Base-by-base conservation (phyloP, 148 eudicot species). In the Heliosperma pusillum region DNA sequence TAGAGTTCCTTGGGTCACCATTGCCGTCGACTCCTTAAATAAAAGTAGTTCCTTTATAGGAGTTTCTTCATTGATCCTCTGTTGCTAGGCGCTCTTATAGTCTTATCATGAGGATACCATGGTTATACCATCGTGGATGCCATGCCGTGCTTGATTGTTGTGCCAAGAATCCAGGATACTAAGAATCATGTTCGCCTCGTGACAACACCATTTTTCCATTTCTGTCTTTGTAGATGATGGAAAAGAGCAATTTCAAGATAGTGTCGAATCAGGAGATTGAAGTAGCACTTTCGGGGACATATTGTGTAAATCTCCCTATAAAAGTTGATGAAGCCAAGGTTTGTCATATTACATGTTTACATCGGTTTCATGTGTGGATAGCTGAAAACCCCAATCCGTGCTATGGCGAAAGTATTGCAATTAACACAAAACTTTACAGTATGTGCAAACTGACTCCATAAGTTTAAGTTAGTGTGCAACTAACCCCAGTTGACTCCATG, bases 311-410 rank as follows among this genome's bases (percentile, higher is more conserved):
- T 85, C 93, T 93, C 74, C 95, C 98, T 15, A 89, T 93, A 50
- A 76, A 83, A 81, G 98, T 93, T 29, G 95, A 93, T 80, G 98
- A 93, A 81, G 73, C 89, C 50, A 91, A 89, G 93, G 98, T 90
- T 69, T 57, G 71, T 40, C 13, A 16, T 56, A 1, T 12, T 36
- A 36, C 42, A 36, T 36, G 42, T 36, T 36, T 36, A 36, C 42
- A 36, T 20, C 10, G 40, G 8, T 27, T 66, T n/a, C 47, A 17
- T 29, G 10, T 12, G n/a, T n/a, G n/a, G n/a, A 16, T 24, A 25
- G 64, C 64, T 59, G 20, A 50, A 16, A 53, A 47, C 45, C 52
- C 10, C 5, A 13, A 57, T 56, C 42, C 21, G n/a, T 1, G 33
- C 42, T 36, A 36, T 36, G n/a, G n/a, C n/a, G n/a, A n/a, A n/a